These are phyloP conservation scores for Carpinus fangiana DNA, from an alignment of 306 rosid genomes.

Conservation along the genomic window DNA sequence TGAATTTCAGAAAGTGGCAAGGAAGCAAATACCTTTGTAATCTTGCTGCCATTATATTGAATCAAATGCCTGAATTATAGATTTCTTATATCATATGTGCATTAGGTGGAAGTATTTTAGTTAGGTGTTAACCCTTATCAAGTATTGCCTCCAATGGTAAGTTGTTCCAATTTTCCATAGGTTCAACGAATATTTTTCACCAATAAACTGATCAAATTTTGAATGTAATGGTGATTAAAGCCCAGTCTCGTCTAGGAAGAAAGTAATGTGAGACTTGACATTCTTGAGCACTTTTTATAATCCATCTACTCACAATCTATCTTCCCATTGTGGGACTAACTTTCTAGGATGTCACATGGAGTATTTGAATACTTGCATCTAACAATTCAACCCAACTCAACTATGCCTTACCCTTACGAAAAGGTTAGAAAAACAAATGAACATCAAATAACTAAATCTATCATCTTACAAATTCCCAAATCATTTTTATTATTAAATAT, in stretches of 20 bases:
- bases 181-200: not conserved
- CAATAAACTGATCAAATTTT: not conserved
- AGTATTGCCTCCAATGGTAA: constrained; percentile 8
- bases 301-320: no score
- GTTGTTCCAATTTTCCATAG: not conserved
- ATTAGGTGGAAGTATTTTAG: not conserved
- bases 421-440: no score
- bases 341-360: not conserved
- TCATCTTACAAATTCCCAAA: not conserved
- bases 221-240: not conserved
- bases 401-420: not conserved
- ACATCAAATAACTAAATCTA: not conserved
- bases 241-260: no score
- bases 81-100: not conserved
- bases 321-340: no score
- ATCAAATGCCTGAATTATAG: not conserved
- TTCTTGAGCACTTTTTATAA: no score
- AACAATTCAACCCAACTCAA: not conserved
- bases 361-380: not conserved
- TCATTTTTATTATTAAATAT: not conserved
- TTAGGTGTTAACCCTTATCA: not conserved
- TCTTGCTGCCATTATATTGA: not conserved
- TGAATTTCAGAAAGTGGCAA: not conserved
- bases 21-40: not conserved
- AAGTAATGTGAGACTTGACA: no score